Base-by-base conservation (phyloP, 139 green algal genomes). In the Prasinococcaceae sp. region DNA sequence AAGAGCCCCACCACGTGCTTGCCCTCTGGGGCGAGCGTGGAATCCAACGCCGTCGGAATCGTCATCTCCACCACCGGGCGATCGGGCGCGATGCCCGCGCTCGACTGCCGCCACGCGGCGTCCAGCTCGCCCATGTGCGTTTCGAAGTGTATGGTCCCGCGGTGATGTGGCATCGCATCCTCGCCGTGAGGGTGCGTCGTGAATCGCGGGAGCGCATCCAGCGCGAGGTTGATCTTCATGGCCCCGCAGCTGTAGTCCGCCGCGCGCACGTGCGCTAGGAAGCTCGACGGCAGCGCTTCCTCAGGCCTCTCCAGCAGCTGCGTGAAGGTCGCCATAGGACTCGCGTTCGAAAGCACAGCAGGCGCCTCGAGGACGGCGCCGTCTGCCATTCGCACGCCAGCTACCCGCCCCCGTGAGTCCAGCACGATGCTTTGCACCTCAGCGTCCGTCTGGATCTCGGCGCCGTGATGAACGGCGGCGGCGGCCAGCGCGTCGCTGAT, bases 1-100 rank as follows among this genome's bases (percentile, higher is more conserved):
- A 50, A 50, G 30, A 75, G 54, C 25, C 70, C 51, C 29, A 74
- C 32, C 17, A 70, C 54, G 47, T 74, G 66, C 35, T 67, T 60
- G 30, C 60, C 66, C 25, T 30, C 25, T 23, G 66, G 53, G 16
- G 66, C 66, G 9, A 65, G 24, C 14, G 30, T 58, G 30, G 52
- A n/a, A 30, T 70, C 60, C 30, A 65, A 32, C 3, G 54, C 47
- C 19, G 50, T 60, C 17, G 50, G 30, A 19, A 76, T 63, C 9
- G 47, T 69, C 16, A 76, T 20, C 3, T 59, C 50, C 12, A 59
- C 30, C 20, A 59, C 36, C 5, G 50, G 50, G 10, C 27, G 20
- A 16, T 9, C 30, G 20, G 50, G 16, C 4, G 28, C 19, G 22
- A 43, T 12, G 30, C 50, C 50, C 6, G 6, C 5, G 5, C 10